These are phyloP conservation scores for Fusarium graminum DNA, from an alignment of 2,329 filamentous ascomycete species.

Conservation along the genomic window DNA sequence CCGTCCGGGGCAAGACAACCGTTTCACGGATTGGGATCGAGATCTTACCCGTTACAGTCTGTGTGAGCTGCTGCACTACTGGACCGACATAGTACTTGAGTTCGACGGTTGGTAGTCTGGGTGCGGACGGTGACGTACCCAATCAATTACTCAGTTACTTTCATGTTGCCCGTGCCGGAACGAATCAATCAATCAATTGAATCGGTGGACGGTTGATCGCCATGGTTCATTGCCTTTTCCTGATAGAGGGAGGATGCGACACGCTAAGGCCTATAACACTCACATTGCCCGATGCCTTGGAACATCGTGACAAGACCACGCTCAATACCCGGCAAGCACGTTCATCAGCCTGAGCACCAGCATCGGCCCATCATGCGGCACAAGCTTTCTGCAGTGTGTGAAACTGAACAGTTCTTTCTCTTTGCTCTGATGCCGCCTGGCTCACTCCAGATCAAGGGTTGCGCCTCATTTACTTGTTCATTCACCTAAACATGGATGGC, in stretches of 20 bases:
- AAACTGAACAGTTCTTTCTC: too few species aligned
- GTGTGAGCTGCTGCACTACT: constrained; percentile 30
- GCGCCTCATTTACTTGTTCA: constrained; percentile 2
- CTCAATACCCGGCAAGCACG: too few species aligned
- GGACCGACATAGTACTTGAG: constrained; percentile 22
- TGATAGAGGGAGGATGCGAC: constrained; percentile 36
- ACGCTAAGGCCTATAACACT: constrained; percentile 32
- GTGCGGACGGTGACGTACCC: constrained; percentile 28
- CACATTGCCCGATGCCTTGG: constrained; percentile 31
- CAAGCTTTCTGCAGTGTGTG: background rate
- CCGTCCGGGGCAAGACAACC: constrained; percentile 20
- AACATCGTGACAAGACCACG: constrained; percentile 26
- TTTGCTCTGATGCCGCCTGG: constrained; percentile 5
- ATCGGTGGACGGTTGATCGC: constrained; percentile 40
- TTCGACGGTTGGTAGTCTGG: constrained; percentile 20
- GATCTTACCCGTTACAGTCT: constrained; percentile 44
- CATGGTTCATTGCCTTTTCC: constrained; percentile 32
- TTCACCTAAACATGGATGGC: constrained; percentile 4
- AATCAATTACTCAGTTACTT: constrained; percentile 17
- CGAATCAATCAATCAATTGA: constrained; percentile 41
- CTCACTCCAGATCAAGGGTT: constrained; percentile 4
- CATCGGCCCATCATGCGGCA: background rate
- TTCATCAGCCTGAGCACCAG: constrained; percentile 4
- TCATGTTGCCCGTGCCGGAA: constrained; percentile 21
- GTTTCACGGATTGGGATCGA: constrained; percentile 48